Conservation (phyloP, 1,139 yeast species). For the Candida sp. region DNA sequence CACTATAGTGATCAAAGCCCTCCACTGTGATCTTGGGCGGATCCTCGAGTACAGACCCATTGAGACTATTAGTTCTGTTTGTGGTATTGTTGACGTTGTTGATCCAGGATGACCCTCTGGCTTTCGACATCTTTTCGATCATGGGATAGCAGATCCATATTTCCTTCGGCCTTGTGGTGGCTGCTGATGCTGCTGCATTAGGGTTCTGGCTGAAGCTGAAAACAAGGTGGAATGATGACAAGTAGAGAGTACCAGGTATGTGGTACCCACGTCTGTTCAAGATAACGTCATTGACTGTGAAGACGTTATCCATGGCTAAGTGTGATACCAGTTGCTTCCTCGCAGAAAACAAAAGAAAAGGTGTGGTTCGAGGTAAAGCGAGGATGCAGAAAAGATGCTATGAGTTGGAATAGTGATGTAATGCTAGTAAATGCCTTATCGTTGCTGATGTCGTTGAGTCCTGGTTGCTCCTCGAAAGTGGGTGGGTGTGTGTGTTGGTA, state of each 20-base stretch:
- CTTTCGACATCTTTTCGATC: constrained; percentile 67
- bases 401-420: neutral
- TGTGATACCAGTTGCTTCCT: neutral
- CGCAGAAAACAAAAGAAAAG: too few relatives aligned
- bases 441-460: neutral
- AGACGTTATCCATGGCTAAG: constrained; percentile 19
- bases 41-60: constrained; percentile 6
- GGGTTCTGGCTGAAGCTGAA: constrained; percentile 50
- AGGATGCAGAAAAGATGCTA: neutral
- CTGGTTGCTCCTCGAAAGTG: neutral
- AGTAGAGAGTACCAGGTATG: constrained; percentile 69
- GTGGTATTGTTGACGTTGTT: constrained; percentile 13
- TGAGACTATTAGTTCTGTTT: neutral
- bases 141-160: constrained; percentile 96
- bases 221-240: constrained; percentile 88
- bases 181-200: constrained; percentile 13
- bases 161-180: constrained; percentile 50
- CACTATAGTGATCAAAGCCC: constrained; percentile 47
- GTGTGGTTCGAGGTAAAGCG: neutral
- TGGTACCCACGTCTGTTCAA: constrained; percentile 73
- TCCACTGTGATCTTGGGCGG: constrained; percentile 13
- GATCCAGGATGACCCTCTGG: constrained; percentile 53
- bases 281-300: constrained; percentile 66
- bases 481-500: neutral
- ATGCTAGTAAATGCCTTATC: neutral